These are phyloP conservation scores for Psidium friedrichsthalianum DNA, from an alignment of 345 rosid genomes.

Conservation along the genomic window DNA sequence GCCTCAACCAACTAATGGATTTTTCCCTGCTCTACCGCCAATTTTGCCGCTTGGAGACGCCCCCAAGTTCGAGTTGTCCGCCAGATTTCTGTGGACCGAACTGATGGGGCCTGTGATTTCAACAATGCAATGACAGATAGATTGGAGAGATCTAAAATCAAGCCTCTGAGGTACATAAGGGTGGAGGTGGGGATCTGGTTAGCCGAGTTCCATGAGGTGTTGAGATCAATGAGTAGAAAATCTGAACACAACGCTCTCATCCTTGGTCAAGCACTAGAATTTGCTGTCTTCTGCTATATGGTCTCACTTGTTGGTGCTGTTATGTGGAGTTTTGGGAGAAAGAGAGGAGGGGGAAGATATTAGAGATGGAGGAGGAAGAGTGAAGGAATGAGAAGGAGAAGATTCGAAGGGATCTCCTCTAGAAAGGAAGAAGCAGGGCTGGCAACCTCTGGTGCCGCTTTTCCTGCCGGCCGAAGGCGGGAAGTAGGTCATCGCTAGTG, in stretches of 20 bases:
- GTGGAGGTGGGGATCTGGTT: slow-evolving; percentile 30
- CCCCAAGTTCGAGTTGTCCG: background rate
- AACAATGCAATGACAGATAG: slow-evolving; percentile 40
- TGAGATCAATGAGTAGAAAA: slow-evolving; percentile 55
- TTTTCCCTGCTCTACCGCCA: no score
- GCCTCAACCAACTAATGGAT: no score
- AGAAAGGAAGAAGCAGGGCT: no score
- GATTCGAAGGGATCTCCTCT: slow-evolving; percentile 73
- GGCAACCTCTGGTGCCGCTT: no score
- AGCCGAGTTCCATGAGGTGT: slow-evolving; percentile 54
- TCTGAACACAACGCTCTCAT: slow-evolving; percentile 57
- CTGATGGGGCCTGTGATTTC: slow-evolving; percentile 25
- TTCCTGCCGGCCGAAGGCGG: no score
- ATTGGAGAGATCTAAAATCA: slow-evolving; percentile 18
- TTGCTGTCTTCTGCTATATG: background rate
- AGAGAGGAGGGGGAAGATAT: no score
- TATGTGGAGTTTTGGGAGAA: no score
- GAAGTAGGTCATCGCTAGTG: no score
- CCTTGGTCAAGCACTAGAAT: background rate
- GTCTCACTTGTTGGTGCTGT: background rate
- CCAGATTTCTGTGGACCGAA: slow-evolving; percentile 38
- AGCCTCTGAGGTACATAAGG: slow-evolving; percentile 9
- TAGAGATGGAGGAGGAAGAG: background rate
- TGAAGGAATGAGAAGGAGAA: slow-evolving; percentile 21
- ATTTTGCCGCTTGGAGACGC: no score